A percentile compares a stretch with the other conserved stretches of the same genome.
Evolutionary conservation across 805 yeast species (phyloP).

Genomic region (Candida cerambycidarum): DNA sequence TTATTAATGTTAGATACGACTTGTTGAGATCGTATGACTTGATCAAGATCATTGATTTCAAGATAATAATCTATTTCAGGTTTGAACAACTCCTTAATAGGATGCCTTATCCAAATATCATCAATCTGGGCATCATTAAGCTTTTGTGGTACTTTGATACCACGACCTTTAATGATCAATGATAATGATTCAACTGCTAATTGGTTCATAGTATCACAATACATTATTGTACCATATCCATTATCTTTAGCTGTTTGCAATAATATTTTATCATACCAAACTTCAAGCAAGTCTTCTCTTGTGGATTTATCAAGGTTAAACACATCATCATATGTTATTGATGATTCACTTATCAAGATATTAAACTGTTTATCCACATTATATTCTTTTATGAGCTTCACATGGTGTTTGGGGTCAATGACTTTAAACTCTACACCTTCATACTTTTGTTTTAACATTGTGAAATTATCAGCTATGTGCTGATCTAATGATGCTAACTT

Average conservation of each 20-base stretch:
- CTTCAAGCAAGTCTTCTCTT: slow-evolving; percentile 56
- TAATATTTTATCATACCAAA: slow-evolving; percentile 50
- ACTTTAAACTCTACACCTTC: slow-evolving; percentile 1
- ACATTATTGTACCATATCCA: slow-evolving; percentile 56
- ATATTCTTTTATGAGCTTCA: slow-evolving; percentile 8
- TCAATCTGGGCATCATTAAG: slow-evolving; percentile 45
- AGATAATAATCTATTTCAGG: slow-evolving; percentile 65
- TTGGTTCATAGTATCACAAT: slow-evolving; percentile 80
- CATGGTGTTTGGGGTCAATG: neutral
- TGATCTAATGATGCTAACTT: slow-evolving; percentile 12
- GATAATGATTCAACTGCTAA: slow-evolving; percentile 79
- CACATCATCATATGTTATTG: neutral
- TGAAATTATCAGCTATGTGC: neutral
- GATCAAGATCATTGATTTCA: slow-evolving; percentile 38
- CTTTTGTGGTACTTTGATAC: slow-evolving; percentile 57
- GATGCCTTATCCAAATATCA: slow-evolving; percentile 54
- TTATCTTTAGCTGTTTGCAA: slow-evolving; percentile 44
- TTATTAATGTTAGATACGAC: slow-evolving; percentile 49
- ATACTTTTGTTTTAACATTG: neutral
- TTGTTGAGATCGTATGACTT: slow-evolving; percentile 22
- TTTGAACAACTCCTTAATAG: slow-evolving; percentile 71
- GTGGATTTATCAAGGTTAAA: slow-evolving; percentile 50
- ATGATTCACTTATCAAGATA: neutral
- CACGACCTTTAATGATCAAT: slow-evolving; percentile 83
- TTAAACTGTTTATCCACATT: slow-evolving; percentile 14